Conservation (phyloP, 2,329 filamentous ascomycete genomes). For the Claviceps monticola region DNA sequence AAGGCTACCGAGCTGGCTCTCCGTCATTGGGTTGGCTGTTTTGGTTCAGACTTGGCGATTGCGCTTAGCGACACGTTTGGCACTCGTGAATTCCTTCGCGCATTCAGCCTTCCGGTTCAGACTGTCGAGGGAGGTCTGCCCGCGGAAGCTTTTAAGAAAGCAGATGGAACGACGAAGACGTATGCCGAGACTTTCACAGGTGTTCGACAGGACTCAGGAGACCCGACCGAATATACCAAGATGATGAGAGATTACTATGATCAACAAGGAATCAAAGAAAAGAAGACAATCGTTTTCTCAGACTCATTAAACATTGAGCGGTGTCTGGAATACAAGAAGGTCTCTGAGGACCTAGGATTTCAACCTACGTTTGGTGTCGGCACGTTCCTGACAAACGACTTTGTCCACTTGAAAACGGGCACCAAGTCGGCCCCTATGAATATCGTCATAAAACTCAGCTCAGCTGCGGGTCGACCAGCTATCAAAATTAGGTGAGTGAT, state of each 20-base stretch:
- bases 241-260: slow-evolving; percentile 74
- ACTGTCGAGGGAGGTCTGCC: slow-evolving; percentile 27
- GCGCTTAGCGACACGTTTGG: slow-evolving; percentile 95
- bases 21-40: slow-evolving; percentile 80
- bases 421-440: slow-evolving; percentile 85
- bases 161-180: slow-evolving; percentile 34
- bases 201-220: slow-evolving; percentile 81
- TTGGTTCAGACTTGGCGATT: slow-evolving; percentile 72
- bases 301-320: slow-evolving; percentile 86
- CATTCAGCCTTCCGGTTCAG: slow-evolving; percentile 56
- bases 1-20: slow-evolving; percentile 74
- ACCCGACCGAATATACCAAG: slow-evolving; percentile 67
- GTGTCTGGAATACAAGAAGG: slow-evolving; percentile 78
- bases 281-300: slow-evolving; percentile 88
- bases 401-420: slow-evolving; percentile 53
- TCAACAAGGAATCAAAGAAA: slow-evolving; percentile 55
- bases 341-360: slow-evolving; percentile 69
- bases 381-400: slow-evolving; percentile 94
- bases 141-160: slow-evolving; percentile 27
- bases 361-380: slow-evolving; percentile 85
- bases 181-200: slow-evolving; percentile 77
- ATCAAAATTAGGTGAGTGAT: slow-evolving; percentile 62
- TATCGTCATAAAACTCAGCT: slow-evolving; percentile 94
- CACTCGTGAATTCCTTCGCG: slow-evolving; percentile 72
- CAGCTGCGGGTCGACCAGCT: slow-evolving; percentile 64